Evolutionary conservation across 371 early-diverging fungal genomes (phyloP).

Genomic region (Mortierella sp.): DNA sequence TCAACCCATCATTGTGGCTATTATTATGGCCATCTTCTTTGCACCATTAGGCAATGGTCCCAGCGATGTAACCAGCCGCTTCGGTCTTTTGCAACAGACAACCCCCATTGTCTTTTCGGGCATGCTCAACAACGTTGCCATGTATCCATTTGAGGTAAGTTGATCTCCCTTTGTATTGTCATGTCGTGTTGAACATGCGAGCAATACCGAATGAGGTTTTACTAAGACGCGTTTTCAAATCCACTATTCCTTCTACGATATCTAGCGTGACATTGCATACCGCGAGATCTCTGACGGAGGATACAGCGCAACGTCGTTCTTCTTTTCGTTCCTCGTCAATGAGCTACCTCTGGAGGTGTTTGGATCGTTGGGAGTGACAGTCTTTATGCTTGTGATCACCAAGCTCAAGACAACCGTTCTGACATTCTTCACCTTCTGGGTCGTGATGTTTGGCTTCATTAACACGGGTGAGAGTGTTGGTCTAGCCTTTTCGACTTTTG

Average conservation of each 20-base stretch:
- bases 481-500: slow-evolving; percentile 47
- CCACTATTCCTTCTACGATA: background rate
- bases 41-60: slow-evolving; percentile 38
- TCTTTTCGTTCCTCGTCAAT: slow-evolving; percentile 47
- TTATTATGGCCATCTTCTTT: slow-evolving; percentile 48
- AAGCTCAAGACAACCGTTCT: slow-evolving; percentile 35
- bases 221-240: background rate
- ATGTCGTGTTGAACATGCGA: background rate
- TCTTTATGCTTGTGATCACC: slow-evolving; percentile 49
- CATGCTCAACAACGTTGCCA: slow-evolving; percentile 56
- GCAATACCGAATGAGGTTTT: background rate
- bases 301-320: slow-evolving; percentile 50
- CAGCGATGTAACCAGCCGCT: slow-evolving; percentile 30
- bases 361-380: slow-evolving; percentile 42
- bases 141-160: slow-evolving; percentile 55
- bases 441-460: slow-evolving; percentile 56
- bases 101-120: slow-evolving; percentile 49
- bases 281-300: slow-evolving; percentile 54
- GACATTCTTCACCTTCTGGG: slow-evolving; percentile 55
- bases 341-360: slow-evolving; percentile 45
- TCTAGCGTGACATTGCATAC: slow-evolving; percentile 51
- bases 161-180: no score
- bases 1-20: slow-evolving; percentile 33
- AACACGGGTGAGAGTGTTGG: slow-evolving; percentile 56
- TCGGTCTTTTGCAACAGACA: slow-evolving; percentile 53